Conservation (phyloP, 768 basidiomycete genomes). For the Kwoniella sp. region DNA sequence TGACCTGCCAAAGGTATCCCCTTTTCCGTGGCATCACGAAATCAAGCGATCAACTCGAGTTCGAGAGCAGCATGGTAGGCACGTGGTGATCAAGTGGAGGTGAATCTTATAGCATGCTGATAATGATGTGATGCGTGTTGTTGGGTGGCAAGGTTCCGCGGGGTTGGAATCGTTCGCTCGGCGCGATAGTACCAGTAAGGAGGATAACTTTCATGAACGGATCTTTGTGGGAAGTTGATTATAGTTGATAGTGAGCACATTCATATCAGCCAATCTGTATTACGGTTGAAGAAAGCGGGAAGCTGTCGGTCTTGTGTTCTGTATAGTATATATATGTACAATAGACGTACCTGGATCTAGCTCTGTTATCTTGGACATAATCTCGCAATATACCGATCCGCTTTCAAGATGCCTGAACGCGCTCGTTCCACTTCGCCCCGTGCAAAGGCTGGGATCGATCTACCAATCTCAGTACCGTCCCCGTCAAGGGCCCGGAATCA, state of each 20-base stretch:
- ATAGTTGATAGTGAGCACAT: too few species aligned
- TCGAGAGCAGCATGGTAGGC: neutral
- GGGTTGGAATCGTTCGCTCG: neutral
- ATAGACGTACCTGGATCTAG: too few species aligned
- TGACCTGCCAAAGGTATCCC: neutral
- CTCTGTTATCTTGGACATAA: too few species aligned
- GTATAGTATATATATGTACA: too few species aligned
- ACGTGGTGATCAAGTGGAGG: constrained; percentile 12
- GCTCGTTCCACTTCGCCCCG: constrained; percentile 11
- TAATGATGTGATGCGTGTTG: neutral
- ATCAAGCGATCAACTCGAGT: neutral
- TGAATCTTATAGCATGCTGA: too few species aligned
- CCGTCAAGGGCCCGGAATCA: too few species aligned
- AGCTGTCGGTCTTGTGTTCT: too few species aligned
- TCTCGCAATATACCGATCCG: neutral
- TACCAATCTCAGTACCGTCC: too few species aligned
- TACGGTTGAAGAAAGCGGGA: too few species aligned
- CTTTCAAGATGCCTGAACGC: constrained; percentile 17
- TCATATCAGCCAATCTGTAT: too few species aligned
- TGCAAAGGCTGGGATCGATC: neutral
- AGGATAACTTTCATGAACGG: too few species aligned
- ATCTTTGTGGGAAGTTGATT: too few species aligned
- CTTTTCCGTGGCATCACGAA: neutral
- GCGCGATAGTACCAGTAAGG: neutral
- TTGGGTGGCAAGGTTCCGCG: neutral